phyloP scores from a whole-genome alignment of 2,329 filamentous ascomycete species.

The Hymenoscyphus fraxineus region DNA sequence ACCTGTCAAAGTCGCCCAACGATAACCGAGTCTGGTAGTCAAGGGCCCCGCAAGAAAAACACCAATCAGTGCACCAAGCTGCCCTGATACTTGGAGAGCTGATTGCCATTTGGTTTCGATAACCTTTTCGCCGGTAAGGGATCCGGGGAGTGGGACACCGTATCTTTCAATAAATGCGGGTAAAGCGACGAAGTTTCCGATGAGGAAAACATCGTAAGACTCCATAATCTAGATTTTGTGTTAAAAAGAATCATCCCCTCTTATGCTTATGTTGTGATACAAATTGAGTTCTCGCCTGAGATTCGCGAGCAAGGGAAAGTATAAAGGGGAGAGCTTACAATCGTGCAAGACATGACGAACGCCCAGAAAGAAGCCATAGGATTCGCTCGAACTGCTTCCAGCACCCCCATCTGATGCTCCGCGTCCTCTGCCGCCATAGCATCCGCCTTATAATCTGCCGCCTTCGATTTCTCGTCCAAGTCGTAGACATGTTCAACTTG shows the following conservation, averaged over 20 bases:
- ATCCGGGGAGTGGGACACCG: constrained; percentile 39
- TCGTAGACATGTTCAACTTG: constrained; percentile 34
- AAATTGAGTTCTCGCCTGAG: neutral
- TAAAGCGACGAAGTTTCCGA: constrained; percentile 55
- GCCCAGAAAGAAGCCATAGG: constrained; percentile 53
- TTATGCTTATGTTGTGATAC: too few species aligned
- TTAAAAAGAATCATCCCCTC: neutral
- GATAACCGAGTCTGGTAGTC: constrained; percentile 56
- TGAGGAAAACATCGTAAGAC: constrained; percentile 60
- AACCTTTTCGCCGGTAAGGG: constrained; percentile 29
- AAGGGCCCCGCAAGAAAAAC: constrained; percentile 58
- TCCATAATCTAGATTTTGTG: constrained; percentile 52
- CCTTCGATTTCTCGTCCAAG: constrained; percentile 27
- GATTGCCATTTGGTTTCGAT: constrained; percentile 56
- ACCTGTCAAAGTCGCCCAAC: constrained; percentile 52
- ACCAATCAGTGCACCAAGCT: constrained; percentile 56
- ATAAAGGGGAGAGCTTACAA: constrained; percentile 38
- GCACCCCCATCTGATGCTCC: constrained; percentile 48
- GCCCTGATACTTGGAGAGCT: constrained; percentile 51
- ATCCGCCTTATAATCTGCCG: constrained; percentile 29
- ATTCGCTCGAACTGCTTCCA: constrained; percentile 48
- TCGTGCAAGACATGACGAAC: constrained; percentile 53
- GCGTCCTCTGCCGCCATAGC: constrained; percentile 49
- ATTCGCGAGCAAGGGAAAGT: constrained; percentile 6
- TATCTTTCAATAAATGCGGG: constrained; percentile 43